Base-by-base conservation (phyloP, 2,329 filamentous ascomycete species). In the Akanthomyces dipterigenus region DNA sequence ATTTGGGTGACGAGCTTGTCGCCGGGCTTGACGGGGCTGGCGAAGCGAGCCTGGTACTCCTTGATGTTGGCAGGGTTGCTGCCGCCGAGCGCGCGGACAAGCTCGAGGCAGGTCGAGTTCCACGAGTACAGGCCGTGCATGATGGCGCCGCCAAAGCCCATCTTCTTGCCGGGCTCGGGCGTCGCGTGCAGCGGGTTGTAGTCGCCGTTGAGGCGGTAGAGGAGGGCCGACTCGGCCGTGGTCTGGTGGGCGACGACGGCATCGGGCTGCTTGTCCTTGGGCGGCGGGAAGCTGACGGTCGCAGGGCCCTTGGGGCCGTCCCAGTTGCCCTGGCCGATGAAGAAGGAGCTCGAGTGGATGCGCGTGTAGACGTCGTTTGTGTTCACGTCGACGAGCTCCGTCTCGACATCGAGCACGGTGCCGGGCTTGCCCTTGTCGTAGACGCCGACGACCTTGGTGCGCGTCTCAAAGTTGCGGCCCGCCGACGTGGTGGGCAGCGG, bases 101-200 rank as follows among this genome's bases (percentile, higher is more conserved):
- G 78, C 31, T 83, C 86, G 70, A 93, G 90, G 18, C 84, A 84
- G 2, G 89, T 84, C 62, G 84, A 84, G 77, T 96, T 96, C 88
- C 90, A 96, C 67, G 86, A 90, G 78, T 88, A 96, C 50, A 96
- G 80, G 22, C 93, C 93, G 76, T 96, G 92, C 73, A 96, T 89
- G 74, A 96, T 96, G 67, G 86, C 80, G 38, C 92, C 92, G 31
- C 91, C 90, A 67, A 96, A 96, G 63, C 93, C 92, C 90, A 96
- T 96, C 77, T 91, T 88, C 75, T 84, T 77, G 63, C 91, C 91
- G 0, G 91, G 90, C 76, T 91, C 90, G 14, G 91, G 91, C 20
- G 89, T 90, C 7, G 91, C 91, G 72, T 96, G 92, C 40, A 96
- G 86, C 31, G 92, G 93, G 78, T 96, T 96, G 77, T 96, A 96